Evolutionary conservation across 1,284 basidiomycete genomes (phyloP), one percentile per base, ranked within the genome.

Genomic region (Ustilago trichophora): DNA sequence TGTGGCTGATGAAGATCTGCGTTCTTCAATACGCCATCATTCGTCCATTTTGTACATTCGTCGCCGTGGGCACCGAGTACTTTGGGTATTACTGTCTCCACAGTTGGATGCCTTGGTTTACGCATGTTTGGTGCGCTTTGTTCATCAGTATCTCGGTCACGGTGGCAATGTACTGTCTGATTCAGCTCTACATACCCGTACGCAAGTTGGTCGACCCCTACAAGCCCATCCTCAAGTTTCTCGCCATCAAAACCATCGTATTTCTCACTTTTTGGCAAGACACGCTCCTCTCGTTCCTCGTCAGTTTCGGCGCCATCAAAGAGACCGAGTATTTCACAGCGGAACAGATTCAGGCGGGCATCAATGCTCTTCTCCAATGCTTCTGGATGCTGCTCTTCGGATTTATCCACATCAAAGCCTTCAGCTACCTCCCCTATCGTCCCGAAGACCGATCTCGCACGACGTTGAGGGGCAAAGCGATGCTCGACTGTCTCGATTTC

Each of bases 251-350:
- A 77, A 87, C 88, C 50, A 88, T 90, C 55, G 89, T 91, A 0
- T 91, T 91, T 77, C 83, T 91, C 32, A 90, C 88, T 11, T 91
- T 91, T 75, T 91, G 90, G 90, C 90, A 91, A 80, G 86, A 87
- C 9, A 87, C 86, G 0, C 83, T 87, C 36, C 84, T 91, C 15
- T 86, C 87, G 3, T 63, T 87, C 6, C 84, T 91, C n/a, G 85
- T 84, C 33, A 84, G 86, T 80, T 83, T 89, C 48, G 85, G 85
- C 1, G 84, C 89, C 3, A 86, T 91, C 66, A 90, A 90, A 81
- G 85, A 87, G 75, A 60, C 71, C 16, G 66, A 74, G 86, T 90
- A 81, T 33, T 81, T 78, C 87, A 89, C 89, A 1, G 87, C 88
- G 4, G 87, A 87, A 18, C 88, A 91, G 74, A 88, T 91, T 67